These are phyloP conservation scores for Neoscytalidium dimidiatum DNA, from an alignment of 2,329 filamentous ascomycete genomes.

Conservation along the genomic window DNA sequence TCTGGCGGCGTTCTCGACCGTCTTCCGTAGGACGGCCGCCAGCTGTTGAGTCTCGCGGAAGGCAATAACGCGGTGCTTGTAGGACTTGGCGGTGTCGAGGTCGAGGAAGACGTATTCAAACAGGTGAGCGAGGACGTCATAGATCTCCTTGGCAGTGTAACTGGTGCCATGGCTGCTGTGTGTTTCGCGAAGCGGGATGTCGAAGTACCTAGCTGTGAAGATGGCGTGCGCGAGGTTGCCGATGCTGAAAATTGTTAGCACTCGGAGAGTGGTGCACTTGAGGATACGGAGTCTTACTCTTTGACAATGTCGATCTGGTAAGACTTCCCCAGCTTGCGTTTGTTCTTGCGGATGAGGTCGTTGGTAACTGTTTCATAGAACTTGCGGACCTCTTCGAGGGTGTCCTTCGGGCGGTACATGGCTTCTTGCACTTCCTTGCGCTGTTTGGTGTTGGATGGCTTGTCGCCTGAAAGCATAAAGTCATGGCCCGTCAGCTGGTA, in stretches of 20 bases:
- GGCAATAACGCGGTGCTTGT: slow-evolving; percentile 22
- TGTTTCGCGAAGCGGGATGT: slow-evolving; percentile 28
- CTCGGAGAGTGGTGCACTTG: not conserved
- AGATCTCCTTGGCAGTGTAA: slow-evolving; percentile 29
- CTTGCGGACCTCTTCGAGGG: slow-evolving; percentile 23
- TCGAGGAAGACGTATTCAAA: slow-evolving; percentile 35
- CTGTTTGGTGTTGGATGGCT: slow-evolving; percentile 22
- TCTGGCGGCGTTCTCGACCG: not conserved
- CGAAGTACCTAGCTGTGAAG: slow-evolving; percentile 31
- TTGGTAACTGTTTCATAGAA: slow-evolving; percentile 28
- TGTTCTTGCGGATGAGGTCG: slow-evolving; percentile 32
- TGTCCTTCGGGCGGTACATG: slow-evolving; percentile 25
- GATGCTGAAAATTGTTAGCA: slow-evolving; percentile 19
- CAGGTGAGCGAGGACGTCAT: slow-evolving; percentile 28
- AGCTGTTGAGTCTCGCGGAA: slow-evolving; percentile 10
- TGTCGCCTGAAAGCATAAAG: slow-evolving; percentile 27
- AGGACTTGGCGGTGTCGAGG: slow-evolving; percentile 28
- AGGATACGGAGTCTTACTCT: slow-evolving; percentile 15
- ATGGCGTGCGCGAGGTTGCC: slow-evolving; percentile 33
- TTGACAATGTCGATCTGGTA: slow-evolving; percentile 35
- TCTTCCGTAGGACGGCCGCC: slow-evolving; percentile 9
- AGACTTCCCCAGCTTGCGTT: slow-evolving; percentile 30
- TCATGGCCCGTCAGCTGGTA: slow-evolving; percentile 29
- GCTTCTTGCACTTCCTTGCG: slow-evolving; percentile 21
- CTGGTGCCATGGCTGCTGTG: slow-evolving; percentile 24